Conservation (phyloP, 768 basidiomycete species). For the Rhodotorula kratochvilovae region DNA sequence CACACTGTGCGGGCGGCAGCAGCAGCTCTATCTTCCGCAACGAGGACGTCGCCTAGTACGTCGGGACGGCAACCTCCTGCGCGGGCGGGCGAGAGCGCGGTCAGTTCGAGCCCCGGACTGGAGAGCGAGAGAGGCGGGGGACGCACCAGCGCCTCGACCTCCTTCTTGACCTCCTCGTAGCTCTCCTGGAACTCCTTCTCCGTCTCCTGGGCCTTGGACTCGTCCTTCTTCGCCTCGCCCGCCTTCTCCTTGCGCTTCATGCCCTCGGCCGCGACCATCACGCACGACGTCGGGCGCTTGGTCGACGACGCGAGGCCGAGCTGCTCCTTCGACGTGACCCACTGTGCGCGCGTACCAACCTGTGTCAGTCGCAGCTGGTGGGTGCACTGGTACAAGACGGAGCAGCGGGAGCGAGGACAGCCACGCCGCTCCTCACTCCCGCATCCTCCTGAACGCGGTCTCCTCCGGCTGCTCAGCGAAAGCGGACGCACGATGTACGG, state of each 20-base stretch:
- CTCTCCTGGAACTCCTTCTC: slow-evolving; percentile 74
- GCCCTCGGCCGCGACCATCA: slow-evolving; percentile 81
- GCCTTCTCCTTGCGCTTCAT: slow-evolving; percentile 63
- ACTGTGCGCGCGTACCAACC: neutral
- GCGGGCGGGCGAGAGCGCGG: neutral
- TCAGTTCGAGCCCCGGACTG: neutral
- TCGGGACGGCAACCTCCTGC: slow-evolving; percentile 28
- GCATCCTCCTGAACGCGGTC: too few species aligned
- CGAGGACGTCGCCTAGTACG: slow-evolving; percentile 15
- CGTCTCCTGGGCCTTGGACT: slow-evolving; percentile 55
- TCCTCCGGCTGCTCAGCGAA: neutral
- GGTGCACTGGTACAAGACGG: neutral
- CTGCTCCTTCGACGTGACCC: slow-evolving; percentile 83
- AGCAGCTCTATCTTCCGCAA: too few species aligned
- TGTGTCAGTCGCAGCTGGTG: neutral
- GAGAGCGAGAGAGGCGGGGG: too few species aligned
- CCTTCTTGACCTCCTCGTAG: slow-evolving; percentile 77
- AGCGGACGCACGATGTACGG: slow-evolving; percentile 70
- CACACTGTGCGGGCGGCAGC: neutral
- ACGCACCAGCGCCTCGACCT: slow-evolving; percentile 65
- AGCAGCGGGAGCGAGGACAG: too few species aligned
- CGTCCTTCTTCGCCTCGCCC: slow-evolving; percentile 48
- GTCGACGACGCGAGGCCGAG: slow-evolving; percentile 92
- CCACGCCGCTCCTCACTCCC: too few species aligned
- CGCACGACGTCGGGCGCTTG: slow-evolving; percentile 96